These are phyloP conservation scores for Schizonepeta tenuifolia DNA, from an alignment of 257 asterid species.

Conservation along the genomic window DNA sequence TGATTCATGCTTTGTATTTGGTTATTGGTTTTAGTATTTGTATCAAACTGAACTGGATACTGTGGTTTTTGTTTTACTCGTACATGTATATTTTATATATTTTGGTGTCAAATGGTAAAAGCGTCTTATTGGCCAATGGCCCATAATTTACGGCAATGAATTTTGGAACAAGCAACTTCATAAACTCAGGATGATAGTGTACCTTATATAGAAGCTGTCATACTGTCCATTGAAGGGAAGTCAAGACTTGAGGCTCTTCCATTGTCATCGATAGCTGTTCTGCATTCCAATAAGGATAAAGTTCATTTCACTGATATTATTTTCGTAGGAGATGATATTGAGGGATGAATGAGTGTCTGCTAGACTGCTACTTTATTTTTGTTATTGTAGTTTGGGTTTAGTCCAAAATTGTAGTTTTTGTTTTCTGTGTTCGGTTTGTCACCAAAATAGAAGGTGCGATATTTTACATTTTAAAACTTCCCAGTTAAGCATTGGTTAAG, in stretches of 20 bases:
- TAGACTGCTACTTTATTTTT: not conserved
- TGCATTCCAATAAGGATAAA: not conserved
- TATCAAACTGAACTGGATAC: not conserved
- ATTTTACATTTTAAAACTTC: not conserved
- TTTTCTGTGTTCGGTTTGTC: not conserved
- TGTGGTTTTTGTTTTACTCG: not conserved
- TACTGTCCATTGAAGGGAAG: not conserved
- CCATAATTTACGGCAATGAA: not conserved
- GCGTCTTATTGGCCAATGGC: not conserved
- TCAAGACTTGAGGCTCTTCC: not conserved
- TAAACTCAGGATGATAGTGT: not conserved
- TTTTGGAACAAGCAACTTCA: not conserved
- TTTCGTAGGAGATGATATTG: not conserved
- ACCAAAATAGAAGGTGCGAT: not conserved
- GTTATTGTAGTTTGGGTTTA: not conserved
- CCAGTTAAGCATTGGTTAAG: not conserved
- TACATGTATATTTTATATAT: not conserved
- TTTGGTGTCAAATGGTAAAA: not conserved
- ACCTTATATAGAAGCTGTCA: not conserved
- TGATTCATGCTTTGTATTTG: not conserved
- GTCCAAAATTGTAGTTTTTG: not conserved
- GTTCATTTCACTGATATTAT: not conserved
- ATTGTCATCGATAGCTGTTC: not conserved
- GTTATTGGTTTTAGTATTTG: not conserved
- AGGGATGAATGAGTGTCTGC: not conserved